Conservation (phyloP, 192 early-diverging fungal species). For the Gigaspora rosea region DNA sequence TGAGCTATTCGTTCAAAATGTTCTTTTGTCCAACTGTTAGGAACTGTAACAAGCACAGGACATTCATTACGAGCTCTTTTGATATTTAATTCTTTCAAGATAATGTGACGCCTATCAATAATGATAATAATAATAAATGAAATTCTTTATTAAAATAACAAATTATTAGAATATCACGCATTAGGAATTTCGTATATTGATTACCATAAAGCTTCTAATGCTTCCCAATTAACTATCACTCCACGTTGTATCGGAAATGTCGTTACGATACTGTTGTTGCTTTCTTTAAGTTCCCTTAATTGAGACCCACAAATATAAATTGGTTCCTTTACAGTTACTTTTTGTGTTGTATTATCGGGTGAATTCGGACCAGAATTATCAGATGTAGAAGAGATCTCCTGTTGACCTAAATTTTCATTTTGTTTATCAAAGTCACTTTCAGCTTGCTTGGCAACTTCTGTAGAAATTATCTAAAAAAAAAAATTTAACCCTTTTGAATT, state of each 20-base stretch:
- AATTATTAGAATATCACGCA: background rate
- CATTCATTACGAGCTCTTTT: constrained; percentile 74
- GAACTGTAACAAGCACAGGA: constrained; percentile 77
- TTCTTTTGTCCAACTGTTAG: constrained; percentile 78
- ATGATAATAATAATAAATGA: constrained; percentile 16
- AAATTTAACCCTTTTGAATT: background rate
- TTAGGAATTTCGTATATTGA: background rate
- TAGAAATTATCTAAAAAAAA: background rate
- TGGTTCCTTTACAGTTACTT: constrained; percentile 23
- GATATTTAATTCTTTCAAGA: constrained; percentile 78
- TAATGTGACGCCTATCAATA: constrained; percentile 63
- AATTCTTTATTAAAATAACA: constrained; percentile 7
- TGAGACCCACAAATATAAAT: constrained; percentile 39
- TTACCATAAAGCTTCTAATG: constrained; percentile 70
- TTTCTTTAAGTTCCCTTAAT: constrained; percentile 36
- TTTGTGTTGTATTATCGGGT: constrained; percentile 21
- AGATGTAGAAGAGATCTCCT: background rate
- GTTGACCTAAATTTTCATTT: background rate
- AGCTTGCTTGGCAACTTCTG: background rate
- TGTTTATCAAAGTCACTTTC: background rate
- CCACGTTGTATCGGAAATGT: constrained; percentile 61
- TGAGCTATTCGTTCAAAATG: constrained; percentile 81
- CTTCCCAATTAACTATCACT: constrained; percentile 70
- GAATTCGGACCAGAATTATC: background rate
- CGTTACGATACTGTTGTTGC: constrained; percentile 34